Evolutionary conservation across 495 filamentous ascomycete genomes (phyloP), one percentile per base, ranked within the genome.

Genomic region (Aspergillus sparsus): DNA sequence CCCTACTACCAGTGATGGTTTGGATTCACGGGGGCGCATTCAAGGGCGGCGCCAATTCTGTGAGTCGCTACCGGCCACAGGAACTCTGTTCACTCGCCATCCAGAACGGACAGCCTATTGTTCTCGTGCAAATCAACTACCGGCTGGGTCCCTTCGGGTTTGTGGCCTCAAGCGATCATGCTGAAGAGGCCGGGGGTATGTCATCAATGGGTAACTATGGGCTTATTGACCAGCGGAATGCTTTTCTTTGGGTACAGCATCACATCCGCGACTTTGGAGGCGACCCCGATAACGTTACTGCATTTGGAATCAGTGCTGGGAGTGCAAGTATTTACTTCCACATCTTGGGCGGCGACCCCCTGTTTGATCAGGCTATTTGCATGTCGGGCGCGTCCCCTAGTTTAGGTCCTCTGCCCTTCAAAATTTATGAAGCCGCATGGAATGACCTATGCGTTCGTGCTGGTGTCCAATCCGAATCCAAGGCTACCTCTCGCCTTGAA

Each of bases 211-310:
- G 42, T 3, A 45, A 45, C 42, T 45, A 45, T 7, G 42, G 42
- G 42, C n/a, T 45, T 7, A 15, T 45, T 12, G 42, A 45, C 5
- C 42, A 45, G n/a, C 42, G 42, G 7, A 45, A 45, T 15, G 42
- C 42, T 7, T 45, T 45, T 16, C 42, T 1, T n/a, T 45, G 42
- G 42, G 42, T 45, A 12, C 42, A 45, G 42, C 11, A 12, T 7
- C 42, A 45, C 42, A 45, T 45, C 42, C 11, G 16, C 11, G 42
- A 45, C n/a, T 45, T 45, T 15, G 42, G 42, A 16, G 42, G 42
- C 9, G 42, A 45, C 16, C 42, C 42, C 7, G 9, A 12, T 15
- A 45, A 45, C 7, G 42, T 45, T 15, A 45, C 42, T 7, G 42
- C 42, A 1, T 45, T 45, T 15, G 42, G 42, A 0, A 45, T 45